Evolutionary conservation across 805 yeast species (phyloP).

Genomic region (Cyberlindnera mycetangii): DNA sequence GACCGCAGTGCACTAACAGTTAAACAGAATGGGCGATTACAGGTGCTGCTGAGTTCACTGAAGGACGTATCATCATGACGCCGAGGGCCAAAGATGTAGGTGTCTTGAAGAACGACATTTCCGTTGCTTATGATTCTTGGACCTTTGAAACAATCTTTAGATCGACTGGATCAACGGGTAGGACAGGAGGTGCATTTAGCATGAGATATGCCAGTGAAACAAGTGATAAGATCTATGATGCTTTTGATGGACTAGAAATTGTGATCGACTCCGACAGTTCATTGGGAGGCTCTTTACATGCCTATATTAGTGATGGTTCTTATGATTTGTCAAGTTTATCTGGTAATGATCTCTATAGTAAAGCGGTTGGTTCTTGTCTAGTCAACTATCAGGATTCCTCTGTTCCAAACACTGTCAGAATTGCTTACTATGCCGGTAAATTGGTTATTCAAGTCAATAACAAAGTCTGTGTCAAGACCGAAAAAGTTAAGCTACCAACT

Average conservation of each 20-base stretch:
- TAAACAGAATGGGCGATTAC: constrained; percentile 36
- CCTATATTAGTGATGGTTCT: constrained; percentile 59
- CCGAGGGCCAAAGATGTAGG: constrained; percentile 41
- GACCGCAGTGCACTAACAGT: constrained; percentile 12
- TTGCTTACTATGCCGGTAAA: constrained; percentile 51
- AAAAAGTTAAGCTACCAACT: constrained; percentile 45
- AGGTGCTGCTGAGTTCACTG: constrained; percentile 40
- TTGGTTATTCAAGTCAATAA: constrained; percentile 72
- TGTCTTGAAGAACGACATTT: constrained; percentile 42
- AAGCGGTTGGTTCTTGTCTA: constrained; percentile 53
- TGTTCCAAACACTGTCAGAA: constrained; percentile 67
- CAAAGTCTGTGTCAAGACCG: constrained; percentile 65
- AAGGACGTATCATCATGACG: constrained; percentile 54
- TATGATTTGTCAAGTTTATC: constrained; percentile 28
- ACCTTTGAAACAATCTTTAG: constrained; percentile 63
- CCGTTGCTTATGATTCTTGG: constrained; percentile 37
- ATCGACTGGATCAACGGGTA: constrained; percentile 50
- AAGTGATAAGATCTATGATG: constrained; percentile 48
- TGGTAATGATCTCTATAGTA: constrained; percentile 27
- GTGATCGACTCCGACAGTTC: constrained; percentile 49
- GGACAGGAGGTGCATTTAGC: constrained; percentile 54
- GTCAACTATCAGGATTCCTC: constrained; percentile 61
- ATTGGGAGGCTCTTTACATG: constrained; percentile 51
- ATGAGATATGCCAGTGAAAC: constrained; percentile 31
- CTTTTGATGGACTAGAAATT: constrained; percentile 63